A percentile compares a stretch with the other conserved stretches of the same genome.
phyloP scores from a whole-genome alignment of 306 rosid genomes.

The Arachis hypogaea region DNA sequence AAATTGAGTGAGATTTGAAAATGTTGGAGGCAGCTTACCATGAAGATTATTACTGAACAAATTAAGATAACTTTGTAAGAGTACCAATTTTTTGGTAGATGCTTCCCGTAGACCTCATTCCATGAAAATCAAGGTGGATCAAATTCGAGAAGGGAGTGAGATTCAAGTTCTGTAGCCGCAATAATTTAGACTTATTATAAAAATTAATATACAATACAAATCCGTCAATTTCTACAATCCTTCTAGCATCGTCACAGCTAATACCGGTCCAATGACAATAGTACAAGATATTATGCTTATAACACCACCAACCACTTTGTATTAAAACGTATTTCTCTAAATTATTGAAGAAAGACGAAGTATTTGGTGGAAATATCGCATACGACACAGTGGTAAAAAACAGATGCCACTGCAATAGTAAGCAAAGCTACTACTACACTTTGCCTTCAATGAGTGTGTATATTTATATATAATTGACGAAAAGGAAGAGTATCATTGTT shows the following conservation, averaged over 20 bases:
- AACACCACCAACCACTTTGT: slow-evolving; percentile 8
- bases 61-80: not conserved
- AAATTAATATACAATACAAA: no score
- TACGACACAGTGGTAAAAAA: not conserved
- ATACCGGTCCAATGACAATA: not conserved
- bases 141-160: not conserved
- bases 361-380: not conserved
- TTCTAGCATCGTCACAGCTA: slow-evolving; percentile 2
- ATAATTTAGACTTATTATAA: no score
- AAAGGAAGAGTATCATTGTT: no score
- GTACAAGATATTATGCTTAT: not conserved
- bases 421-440: no score
- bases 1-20: no score
- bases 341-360: not conserved
- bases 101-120: not conserved
- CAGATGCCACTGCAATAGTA: no score
- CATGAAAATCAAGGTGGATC: not conserved
- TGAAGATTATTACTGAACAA: not conserved
- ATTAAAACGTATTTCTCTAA: slow-evolving; percentile 15
- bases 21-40: no score
- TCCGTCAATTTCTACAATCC: not conserved
- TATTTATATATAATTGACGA: no score
- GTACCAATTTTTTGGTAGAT: not conserved
- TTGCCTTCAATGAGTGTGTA: no score
- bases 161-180: not conserved